Evolutionary conservation across 2,329 filamentous ascomycete species (phyloP).

Genomic region (Ciborinia camelliae): DNA sequence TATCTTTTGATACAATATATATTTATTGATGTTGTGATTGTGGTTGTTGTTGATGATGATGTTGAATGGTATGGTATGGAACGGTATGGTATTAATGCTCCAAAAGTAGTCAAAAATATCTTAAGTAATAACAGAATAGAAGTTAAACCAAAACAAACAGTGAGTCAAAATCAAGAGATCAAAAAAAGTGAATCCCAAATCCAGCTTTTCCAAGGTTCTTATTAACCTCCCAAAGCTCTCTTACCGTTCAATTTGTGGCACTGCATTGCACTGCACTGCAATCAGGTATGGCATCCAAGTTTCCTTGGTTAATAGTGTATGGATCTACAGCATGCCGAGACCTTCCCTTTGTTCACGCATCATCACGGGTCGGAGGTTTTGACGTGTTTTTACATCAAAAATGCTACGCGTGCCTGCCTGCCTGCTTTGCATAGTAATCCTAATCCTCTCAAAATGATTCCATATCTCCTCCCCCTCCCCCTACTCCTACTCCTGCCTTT

Average conservation of each 20-base stretch:
- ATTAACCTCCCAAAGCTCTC: not conserved
- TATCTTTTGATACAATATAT: not conserved
- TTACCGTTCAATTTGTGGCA: not conserved
- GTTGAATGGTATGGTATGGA: not conserved
- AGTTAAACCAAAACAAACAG: too few species aligned
- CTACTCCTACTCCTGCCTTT: too few species aligned
- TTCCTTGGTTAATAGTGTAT: not conserved
- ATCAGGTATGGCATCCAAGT: not conserved
- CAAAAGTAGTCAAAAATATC: not conserved
- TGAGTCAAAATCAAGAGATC: too few species aligned
- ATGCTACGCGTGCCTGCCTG: too few species aligned
- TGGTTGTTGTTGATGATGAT: too few species aligned
- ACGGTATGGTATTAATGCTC: too few species aligned
- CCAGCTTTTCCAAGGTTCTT: conserved; percentile 9
- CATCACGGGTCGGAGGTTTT: not conserved
- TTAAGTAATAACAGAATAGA: too few species aligned
- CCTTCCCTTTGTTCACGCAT: not conserved
- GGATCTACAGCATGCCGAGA: not conserved
- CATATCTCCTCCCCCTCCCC: too few species aligned
- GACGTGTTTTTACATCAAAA: not conserved
- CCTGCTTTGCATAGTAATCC: too few species aligned
- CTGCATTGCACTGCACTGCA: not conserved
- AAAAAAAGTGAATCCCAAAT: not conserved
- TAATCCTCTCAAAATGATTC: too few species aligned
- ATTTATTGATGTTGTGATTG: not conserved